phyloP scores from a whole-genome alignment of 2,329 filamentous ascomycete genomes.

The Calonectria henricotiae region DNA sequence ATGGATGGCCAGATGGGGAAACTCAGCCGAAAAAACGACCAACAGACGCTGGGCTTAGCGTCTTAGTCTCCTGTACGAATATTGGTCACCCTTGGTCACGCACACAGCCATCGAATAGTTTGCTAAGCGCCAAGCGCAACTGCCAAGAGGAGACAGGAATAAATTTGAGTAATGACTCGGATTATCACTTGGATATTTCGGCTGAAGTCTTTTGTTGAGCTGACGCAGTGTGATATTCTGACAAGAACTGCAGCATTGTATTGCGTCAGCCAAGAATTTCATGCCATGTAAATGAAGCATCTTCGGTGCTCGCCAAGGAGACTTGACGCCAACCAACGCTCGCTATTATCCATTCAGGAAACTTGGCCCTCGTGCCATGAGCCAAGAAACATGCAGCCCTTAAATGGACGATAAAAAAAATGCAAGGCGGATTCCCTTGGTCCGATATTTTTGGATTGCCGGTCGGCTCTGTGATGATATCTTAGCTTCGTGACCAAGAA shows the following conservation, averaged over 20 bases:
- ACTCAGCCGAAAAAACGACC: neutral
- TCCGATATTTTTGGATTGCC: neutral
- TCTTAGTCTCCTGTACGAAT: neutral
- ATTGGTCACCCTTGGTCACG: neutral
- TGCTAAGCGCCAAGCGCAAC: neutral
- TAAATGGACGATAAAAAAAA: too few relatives aligned
- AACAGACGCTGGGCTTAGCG: neutral
- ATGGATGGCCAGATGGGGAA: neutral
- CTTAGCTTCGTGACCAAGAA: neutral
- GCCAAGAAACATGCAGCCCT: too few relatives aligned
- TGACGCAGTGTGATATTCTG: neutral
- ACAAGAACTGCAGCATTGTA: neutral
- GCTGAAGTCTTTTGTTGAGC: neutral
- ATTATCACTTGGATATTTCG: neutral
- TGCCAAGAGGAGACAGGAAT: neutral
- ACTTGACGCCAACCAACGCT: neutral
- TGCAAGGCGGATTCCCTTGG: neutral
- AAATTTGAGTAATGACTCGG: neutral
- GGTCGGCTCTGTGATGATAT: neutral
- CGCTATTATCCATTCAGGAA: neutral
- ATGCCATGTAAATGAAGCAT: neutral
- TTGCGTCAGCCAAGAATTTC: conserved; percentile 10
- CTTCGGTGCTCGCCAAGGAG: neutral
- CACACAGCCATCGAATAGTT: neutral
- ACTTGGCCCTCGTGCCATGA: neutral